These are phyloP conservation scores for Pinus taeda DNA, from an alignment of 75 land plant species.

Conservation along the genomic window DNA sequence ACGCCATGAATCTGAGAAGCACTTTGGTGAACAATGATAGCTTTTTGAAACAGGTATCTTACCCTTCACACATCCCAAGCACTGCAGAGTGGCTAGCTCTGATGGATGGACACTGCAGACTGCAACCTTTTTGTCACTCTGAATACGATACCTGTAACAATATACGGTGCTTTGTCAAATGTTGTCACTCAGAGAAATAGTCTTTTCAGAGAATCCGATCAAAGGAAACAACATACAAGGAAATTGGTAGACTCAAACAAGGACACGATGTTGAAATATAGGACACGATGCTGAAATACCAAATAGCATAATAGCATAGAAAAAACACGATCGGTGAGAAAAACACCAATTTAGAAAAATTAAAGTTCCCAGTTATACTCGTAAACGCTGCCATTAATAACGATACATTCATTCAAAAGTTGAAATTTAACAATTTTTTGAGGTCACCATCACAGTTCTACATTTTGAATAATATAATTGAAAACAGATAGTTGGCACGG, in stretches of 20 bases:
- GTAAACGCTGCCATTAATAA: too few relatives aligned
- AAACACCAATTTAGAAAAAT: too few relatives aligned
- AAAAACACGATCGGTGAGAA: too few relatives aligned
- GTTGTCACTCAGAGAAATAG: background rate
- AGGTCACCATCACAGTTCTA: too few relatives aligned
- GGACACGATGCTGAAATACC: too few relatives aligned
- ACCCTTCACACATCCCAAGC: conserved; percentile 87
- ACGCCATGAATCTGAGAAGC: conserved; percentile 96
- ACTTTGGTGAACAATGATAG: conserved; percentile 88
- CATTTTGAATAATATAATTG: too few relatives aligned
- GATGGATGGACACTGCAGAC: conserved; percentile 95
- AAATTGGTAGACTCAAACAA: background rate
- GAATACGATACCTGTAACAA: conserved; percentile 82
- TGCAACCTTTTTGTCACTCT: conserved; percentile 86
- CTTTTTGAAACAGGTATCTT: conserved; percentile 88
- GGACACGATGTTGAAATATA: too few relatives aligned
- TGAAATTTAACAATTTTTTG: too few relatives aligned
- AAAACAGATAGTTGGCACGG: too few relatives aligned
- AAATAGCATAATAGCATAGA: too few relatives aligned
- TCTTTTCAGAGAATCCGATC: background rate
- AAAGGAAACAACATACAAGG: background rate
- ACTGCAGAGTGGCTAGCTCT: conserved; percentile 90
- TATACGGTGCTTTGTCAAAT: background rate
- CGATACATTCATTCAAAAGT: too few relatives aligned
- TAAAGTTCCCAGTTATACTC: too few relatives aligned